phyloP scores from a whole-genome alignment of 2,329 filamentous ascomycete genomes.

The Emmonsia crescens region DNA sequence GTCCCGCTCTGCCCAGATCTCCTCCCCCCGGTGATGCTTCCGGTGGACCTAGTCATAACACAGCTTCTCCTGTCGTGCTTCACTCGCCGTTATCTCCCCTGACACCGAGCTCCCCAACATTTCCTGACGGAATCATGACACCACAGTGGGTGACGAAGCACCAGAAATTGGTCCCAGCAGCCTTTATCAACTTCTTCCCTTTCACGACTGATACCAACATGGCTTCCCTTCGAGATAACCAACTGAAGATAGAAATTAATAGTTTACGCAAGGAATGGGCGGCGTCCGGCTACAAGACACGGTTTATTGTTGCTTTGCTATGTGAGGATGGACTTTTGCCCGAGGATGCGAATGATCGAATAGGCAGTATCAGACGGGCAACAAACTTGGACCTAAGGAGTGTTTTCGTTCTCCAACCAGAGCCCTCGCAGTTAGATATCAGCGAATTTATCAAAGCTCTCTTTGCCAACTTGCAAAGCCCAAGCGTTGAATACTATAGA shows the following conservation, averaged over 20 bases:
- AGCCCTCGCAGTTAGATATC: conserved; percentile 60
- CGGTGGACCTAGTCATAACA: conserved; percentile 27
- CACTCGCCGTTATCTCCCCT: conserved; percentile 90
- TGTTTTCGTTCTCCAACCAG: conserved; percentile 72
- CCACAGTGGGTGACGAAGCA: conserved; percentile 80
- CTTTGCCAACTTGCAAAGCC: conserved; percentile 59
- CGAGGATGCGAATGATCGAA: conserved; percentile 59
- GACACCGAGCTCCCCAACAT: conserved; percentile 69
- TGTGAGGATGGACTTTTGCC: conserved; percentile 57
- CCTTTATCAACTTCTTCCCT: conserved; percentile 70
- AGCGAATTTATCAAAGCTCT: conserved; percentile 63
- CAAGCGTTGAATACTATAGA: conserved; percentile 79
- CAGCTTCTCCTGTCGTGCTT: conserved; percentile 46
- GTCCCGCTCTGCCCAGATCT: conserved; percentile 40
- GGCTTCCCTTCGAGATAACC: conserved; percentile 71
- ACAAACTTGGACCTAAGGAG: conserved; percentile 74
- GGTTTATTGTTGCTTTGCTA: conserved; percentile 66
- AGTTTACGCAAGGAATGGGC: conserved; percentile 57
- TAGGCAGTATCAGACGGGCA: conserved; percentile 66
- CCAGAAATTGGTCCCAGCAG: conserved; percentile 68
- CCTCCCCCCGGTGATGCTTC: conserved; percentile 32
- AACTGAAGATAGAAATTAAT: conserved; percentile 78
- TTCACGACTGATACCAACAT: conserved; percentile 63
- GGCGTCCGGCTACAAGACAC: conserved; percentile 56
- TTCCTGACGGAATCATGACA: conserved; percentile 80